Base-by-base conservation (phyloP, 2,329 filamentous ascomycete species). In the Hypoxylon rubiginosum region DNA sequence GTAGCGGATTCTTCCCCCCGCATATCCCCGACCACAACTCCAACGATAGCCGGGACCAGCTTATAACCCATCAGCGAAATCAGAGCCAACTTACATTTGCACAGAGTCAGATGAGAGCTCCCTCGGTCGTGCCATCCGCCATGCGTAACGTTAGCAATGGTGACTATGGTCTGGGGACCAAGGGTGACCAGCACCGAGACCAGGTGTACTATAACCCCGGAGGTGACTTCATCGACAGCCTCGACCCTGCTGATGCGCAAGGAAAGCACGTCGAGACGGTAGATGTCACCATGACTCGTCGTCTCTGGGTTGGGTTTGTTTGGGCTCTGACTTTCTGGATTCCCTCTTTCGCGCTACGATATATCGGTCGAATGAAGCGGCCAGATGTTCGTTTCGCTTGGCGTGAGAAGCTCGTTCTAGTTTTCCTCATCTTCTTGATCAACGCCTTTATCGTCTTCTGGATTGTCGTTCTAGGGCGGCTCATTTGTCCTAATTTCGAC, bases 351-450 rank as follows among this genome's bases (percentile, higher is more conserved):
- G 71, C 92, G 1, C 88, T 99, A 15, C 87, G 87, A n/a, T 91
- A 85, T 64, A 75, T 98, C 62, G 96, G 96, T 32, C 92, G 95
- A 21, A 99, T 99, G 96, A 97, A 97, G 81, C 90, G 96, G 59
- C 96, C 94, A 1, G 96, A 99, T 80, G 93, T 99, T 8, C 92
- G 96, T 26, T 92, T 97, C 88, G 96, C 96, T 0, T 99, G 96
- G 96, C 88, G 96, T 79, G 96, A 99, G 76, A 99, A 99, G 80
- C 55, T 99, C 10, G 91, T 96, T 0, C 83, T 99, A 10, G 89
- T 94, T 50, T 83, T 92, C 63, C 74, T 97, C 56, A 98, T 99
- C 72, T 77, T 92, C 30, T 73, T 99, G 11, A 80, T 97, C 71
- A 99, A 99, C 79, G 93, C 77, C 41, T 76, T 88, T 28, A 88